A percentile compares a stretch with the other conserved stretches of the same genome.
Evolutionary conservation across 176 grass and related monocot species (phyloP).

Genomic region (Eremochloa ophiuroides): DNA sequence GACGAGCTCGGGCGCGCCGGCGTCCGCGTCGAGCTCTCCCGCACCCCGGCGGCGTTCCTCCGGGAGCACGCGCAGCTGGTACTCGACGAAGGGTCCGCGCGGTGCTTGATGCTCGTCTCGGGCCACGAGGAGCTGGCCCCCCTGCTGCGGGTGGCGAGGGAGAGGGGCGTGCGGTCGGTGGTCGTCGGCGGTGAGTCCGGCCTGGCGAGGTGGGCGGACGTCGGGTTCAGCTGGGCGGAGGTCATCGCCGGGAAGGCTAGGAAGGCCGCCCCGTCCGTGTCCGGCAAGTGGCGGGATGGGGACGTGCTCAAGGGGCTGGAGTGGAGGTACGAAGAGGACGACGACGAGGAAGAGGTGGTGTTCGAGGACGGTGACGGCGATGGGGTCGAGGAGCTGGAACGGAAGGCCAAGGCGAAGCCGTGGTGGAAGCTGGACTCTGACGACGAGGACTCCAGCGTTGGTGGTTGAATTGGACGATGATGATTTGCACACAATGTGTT

Average conservation of each 20-base stretch:
- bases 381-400: background rate
- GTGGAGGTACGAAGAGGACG: constrained; percentile 48
- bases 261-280: constrained; percentile 33
- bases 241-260: constrained; percentile 55
- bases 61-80: constrained; percentile 33
- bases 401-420: constrained; percentile 7
- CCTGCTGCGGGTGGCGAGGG: constrained; percentile 40
- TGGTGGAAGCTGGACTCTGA: constrained; percentile 65
- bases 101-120: constrained; percentile 52
- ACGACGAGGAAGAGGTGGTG: constrained; percentile 30
- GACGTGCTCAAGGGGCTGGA: constrained; percentile 37
- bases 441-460: background rate
- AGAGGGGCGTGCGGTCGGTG: constrained; percentile 47
- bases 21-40: constrained; percentile 25
- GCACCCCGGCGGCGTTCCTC: constrained; percentile 20
- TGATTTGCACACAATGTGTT: background rate
- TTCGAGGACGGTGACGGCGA: constrained; percentile 27
- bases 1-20: constrained; percentile 45
- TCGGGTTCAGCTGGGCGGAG: constrained; percentile 45
- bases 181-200: constrained; percentile 46
- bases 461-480: background rate
- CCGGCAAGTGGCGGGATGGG: constrained; percentile 46
- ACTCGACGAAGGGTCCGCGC: constrained; percentile 42
- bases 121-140: constrained; percentile 27
- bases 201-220: constrained; percentile 46